Conservation (phyloP, 78 protist genomes). For the Blattamonas nauphoetae region DNA sequence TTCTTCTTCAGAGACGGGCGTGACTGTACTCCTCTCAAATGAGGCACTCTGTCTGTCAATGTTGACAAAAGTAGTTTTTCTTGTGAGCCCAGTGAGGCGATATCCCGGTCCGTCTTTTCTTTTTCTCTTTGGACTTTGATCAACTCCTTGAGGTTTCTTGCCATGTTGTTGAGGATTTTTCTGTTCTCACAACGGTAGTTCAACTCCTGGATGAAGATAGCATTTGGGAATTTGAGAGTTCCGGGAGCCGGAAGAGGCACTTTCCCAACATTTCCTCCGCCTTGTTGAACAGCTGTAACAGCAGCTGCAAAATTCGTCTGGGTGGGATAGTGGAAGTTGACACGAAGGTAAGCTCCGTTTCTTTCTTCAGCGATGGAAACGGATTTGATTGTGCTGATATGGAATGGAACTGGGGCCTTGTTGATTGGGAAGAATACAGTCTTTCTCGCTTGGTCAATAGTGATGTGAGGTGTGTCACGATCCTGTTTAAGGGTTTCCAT, state of each 20-base stretch:
- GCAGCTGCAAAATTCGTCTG: neutral
- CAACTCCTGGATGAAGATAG: neutral
- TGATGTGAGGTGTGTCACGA: too few species aligned
- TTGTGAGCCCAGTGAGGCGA: neutral
- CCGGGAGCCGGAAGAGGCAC: too few species aligned
- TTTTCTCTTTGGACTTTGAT: neutral
- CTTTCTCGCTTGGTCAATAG: neutral
- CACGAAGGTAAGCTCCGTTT: neutral
- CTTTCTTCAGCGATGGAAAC: slow-evolving; percentile 20
- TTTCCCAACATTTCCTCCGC: neutral
- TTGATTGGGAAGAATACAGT: slow-evolving; percentile 12
- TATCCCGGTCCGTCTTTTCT: neutral
- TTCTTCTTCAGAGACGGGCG: neutral
- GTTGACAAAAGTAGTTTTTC: neutral
- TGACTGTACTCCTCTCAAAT: neutral
- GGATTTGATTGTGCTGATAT: slow-evolving; percentile 13
- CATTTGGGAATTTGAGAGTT: neutral
- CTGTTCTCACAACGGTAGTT: neutral
- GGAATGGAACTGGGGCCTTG: slow-evolving; percentile 4
- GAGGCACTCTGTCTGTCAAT: neutral
- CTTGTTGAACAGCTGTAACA: neutral
- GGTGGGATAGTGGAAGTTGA: slow-evolving; percentile 4
- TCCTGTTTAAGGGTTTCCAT: too few species aligned
- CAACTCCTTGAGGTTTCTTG: neutral
- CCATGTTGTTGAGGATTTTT: neutral